phyloP scores from a whole-genome alignment of 140 eudicot species.

The Cichorium intybus region DNA sequence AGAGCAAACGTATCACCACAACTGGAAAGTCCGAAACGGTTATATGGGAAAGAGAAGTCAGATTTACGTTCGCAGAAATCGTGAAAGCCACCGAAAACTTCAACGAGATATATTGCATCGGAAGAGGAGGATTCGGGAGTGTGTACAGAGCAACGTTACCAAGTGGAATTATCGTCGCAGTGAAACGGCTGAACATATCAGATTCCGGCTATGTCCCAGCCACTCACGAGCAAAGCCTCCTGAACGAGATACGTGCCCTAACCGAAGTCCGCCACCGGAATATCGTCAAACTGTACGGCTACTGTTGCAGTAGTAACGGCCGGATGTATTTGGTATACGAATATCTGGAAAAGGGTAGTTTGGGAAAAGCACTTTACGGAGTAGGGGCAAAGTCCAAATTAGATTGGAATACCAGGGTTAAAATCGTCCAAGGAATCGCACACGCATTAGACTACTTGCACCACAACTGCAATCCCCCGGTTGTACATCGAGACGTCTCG shows the following conservation, averaged over 20 bases:
- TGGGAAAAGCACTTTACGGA: constrained; percentile 41
- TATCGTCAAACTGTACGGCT: constrained; percentile 62
- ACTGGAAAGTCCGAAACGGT: constrained; percentile 36
- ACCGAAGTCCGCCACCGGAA: constrained; percentile 76
- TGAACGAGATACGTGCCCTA: constrained; percentile 63
- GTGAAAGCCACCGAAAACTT: constrained; percentile 61
- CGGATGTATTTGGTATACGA: constrained; percentile 59
- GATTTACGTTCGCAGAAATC: constrained; percentile 54
- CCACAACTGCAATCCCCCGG: constrained; percentile 62
- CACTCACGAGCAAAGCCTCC: constrained; percentile 42
- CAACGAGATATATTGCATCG: constrained; percentile 48
- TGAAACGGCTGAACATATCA: constrained; percentile 49
- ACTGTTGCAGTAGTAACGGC: constrained; percentile 42
- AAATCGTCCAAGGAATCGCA: constrained; percentile 65
- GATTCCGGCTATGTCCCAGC: constrained; percentile 40
- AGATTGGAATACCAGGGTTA: constrained; percentile 55
- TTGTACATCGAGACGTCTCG: constrained; percentile 68
- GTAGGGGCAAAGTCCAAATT: constrained; percentile 36
- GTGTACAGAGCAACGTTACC: constrained; percentile 54
- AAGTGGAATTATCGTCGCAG: constrained; percentile 50
- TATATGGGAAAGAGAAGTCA: constrained; percentile 60
- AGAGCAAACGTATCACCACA: constrained; percentile 15
- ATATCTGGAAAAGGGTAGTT: constrained; percentile 62
- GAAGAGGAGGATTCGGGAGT: constrained; percentile 73
- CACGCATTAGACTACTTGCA: constrained; percentile 82